phyloP scores from a whole-genome alignment of 1,284 basidiomycete genomes.

The Takashimella tepidaria region DNA sequence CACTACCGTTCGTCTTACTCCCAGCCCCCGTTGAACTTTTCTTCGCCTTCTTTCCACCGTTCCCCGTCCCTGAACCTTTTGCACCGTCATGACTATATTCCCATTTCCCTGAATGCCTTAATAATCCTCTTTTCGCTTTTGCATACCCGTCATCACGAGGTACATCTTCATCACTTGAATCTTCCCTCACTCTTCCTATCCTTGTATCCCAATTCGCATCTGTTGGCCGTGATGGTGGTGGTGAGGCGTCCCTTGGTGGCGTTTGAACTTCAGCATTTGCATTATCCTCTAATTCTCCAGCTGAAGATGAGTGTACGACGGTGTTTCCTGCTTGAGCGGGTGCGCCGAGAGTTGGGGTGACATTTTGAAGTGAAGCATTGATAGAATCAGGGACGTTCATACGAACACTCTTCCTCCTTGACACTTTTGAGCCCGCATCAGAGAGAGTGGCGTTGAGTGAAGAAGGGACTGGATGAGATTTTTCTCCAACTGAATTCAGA shows the following conservation, averaged over 20 bases:
- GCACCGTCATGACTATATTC: constrained; percentile 5
- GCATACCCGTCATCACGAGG: constrained; percentile 30
- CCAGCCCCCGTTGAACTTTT: constrained; percentile 19
- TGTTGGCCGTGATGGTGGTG: neutral
- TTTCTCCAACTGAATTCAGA: no score
- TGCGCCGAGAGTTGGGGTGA: neutral
- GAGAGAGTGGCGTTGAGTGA: neutral
- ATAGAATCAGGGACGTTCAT: constrained; percentile 42
- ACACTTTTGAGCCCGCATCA: constrained; percentile 5
- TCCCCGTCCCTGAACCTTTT: neutral
- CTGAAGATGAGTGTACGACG: neutral
- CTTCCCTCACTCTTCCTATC: constrained; percentile 40
- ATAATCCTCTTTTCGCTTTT: constrained; percentile 32
- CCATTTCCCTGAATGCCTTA: constrained; percentile 31
- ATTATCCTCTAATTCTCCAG: neutral
- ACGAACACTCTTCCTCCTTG: constrained; percentile 41
- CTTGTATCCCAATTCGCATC: constrained; percentile 35
- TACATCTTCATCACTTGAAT: constrained; percentile 41
- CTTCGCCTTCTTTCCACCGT: constrained; percentile 2
- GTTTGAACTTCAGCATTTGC: neutral
- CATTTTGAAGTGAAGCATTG: neutral
- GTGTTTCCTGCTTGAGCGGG: neutral
- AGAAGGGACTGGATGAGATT: neutral
- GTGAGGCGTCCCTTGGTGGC: neutral
- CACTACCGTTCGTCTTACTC: constrained; percentile 12